phyloP scores from a whole-genome alignment of 345 rosid genomes.

The Diplotaxis tenuifolia region DNA sequence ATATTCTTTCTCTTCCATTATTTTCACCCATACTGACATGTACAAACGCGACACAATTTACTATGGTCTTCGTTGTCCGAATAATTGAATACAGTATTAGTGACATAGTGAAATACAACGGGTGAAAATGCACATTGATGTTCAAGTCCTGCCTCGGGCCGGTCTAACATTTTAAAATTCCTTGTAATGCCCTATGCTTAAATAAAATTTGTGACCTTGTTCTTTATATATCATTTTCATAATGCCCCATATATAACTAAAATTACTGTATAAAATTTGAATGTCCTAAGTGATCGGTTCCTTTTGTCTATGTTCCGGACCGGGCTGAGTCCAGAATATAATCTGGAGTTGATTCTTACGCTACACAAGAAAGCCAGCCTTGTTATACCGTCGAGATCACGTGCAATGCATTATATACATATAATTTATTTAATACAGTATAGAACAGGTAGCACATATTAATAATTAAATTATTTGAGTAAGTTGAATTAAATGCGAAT shows the following conservation, averaged over 20 bases:
- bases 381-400: slow-evolving; percentile 40
- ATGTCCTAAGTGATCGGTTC: too few relatives aligned
- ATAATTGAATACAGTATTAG: neutral
- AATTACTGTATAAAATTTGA: too few relatives aligned
- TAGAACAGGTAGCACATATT: too few relatives aligned
- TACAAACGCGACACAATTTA: slow-evolving; percentile 27
- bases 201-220: too few relatives aligned
- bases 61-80: slow-evolving; percentile 16
- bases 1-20: neutral
- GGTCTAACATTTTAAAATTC: too few relatives aligned
- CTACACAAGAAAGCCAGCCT: slow-evolving; percentile 15
- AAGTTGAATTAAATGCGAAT: slow-evolving; percentile 25
- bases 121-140: neutral
- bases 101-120: neutral
- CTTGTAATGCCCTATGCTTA: too few relatives aligned
- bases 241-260: too few relatives aligned
- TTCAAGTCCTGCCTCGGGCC: too few relatives aligned
- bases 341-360: neutral
- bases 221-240: too few relatives aligned
- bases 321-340: neutral
- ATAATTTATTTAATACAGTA: slow-evolving; percentile 15
- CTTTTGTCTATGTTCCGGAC: too few relatives aligned
- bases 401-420: slow-evolving; percentile 27
- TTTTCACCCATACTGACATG: slow-evolving; percentile 9
- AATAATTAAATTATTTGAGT: neutral